phyloP scores from a whole-genome alignment of 169 alveolate species.

The Plasmodium ovale region DNA sequence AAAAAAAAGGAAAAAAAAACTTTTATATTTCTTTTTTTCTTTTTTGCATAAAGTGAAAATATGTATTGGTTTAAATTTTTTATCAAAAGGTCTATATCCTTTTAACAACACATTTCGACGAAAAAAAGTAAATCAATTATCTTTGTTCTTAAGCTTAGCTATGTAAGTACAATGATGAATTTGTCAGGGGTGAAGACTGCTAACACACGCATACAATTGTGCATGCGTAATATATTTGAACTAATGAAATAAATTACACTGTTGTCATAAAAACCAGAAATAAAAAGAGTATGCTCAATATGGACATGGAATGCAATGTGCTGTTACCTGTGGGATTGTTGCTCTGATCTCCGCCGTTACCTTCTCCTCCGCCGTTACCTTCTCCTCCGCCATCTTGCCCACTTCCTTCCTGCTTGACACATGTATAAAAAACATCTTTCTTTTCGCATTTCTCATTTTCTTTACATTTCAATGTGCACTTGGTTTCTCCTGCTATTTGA shows the following conservation, averaged over 20 bases:
- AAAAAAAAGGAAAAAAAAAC: too few species aligned
- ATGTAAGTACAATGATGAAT: too few species aligned
- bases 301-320: constrained; percentile 8
- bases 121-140: too few species aligned
- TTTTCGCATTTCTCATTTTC: constrained; percentile 4
- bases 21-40: not conserved
- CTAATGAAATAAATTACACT: not conserved
- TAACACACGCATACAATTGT: not conserved
- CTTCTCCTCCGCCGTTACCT: not conserved
- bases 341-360: not conserved
- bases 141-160: too few species aligned
- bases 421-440: constrained; percentile 4
- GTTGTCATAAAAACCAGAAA: not conserved
- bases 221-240: too few species aligned
- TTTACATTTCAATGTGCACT: constrained; percentile 36
- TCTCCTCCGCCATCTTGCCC: constrained; percentile 10
- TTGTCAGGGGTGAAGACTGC: too few species aligned
- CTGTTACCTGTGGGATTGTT: constrained; percentile 6
- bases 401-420: not conserved
- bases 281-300: constrained; percentile 13
- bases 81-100: too few species aligned
- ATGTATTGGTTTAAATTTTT: too few species aligned
- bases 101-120: too few species aligned
- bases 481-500: constrained; percentile 14
- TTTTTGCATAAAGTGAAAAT: not conserved